Evolutionary conservation across 2,329 filamentous ascomycete genomes (phyloP).

Genomic region (Chaetomiaceae sp.): DNA sequence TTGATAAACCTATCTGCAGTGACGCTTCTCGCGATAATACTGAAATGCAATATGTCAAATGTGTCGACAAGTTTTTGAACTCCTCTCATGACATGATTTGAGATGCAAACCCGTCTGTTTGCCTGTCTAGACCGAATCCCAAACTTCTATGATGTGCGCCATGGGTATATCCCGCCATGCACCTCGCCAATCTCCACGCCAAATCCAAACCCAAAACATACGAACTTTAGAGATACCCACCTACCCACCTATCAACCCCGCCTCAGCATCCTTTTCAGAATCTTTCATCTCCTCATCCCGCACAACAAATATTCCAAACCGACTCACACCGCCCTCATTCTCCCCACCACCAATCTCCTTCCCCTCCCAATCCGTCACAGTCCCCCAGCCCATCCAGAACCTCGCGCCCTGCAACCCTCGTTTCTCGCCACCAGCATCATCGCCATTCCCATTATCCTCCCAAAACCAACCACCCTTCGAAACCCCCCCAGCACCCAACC

Average conservation of each 20-base stretch:
- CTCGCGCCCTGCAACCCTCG: not conserved
- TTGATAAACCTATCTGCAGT: too few relatives aligned
- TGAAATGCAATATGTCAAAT: too few relatives aligned
- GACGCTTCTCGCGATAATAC: too few relatives aligned
- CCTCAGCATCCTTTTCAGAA: not conserved
- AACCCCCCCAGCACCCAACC: not conserved
- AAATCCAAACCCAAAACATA: too few relatives aligned
- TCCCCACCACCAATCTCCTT: not conserved
- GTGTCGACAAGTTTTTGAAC: too few relatives aligned
- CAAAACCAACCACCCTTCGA: not conserved
- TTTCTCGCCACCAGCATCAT: not conserved
- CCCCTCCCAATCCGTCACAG: conserved; percentile 5
- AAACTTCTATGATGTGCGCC: too few relatives aligned
- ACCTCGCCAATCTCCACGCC: too few relatives aligned
- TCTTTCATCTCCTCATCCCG: not conserved
- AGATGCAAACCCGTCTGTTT: too few relatives aligned
- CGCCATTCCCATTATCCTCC: not conserved
- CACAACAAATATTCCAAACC: conserved; percentile 3
- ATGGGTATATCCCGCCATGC: too few relatives aligned
- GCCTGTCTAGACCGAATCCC: too few relatives aligned
- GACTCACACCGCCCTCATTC: conserved; percentile 1
- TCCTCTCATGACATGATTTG: too few relatives aligned
- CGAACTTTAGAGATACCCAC: not conserved
- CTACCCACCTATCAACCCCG: not conserved
- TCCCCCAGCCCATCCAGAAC: conserved; percentile 8